Conservation (phyloP, 78 protist species). For the Parvularia atlantis region DNA sequence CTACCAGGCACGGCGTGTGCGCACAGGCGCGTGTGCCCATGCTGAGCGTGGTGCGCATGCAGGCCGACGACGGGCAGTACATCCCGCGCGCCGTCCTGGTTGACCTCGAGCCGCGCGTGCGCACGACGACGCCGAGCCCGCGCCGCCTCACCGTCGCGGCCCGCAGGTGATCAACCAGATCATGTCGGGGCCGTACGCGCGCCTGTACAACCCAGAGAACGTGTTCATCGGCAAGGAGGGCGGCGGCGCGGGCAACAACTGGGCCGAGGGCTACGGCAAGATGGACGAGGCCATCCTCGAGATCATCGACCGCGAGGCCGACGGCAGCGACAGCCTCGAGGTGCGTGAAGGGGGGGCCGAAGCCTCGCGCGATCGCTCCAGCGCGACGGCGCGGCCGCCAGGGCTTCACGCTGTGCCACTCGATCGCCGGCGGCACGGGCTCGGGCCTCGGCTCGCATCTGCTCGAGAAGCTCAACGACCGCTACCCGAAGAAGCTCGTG, state of each 20-base stretch:
- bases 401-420: conserved; percentile 90
- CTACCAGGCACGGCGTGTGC: conserved; percentile 48
- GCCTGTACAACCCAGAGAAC: conserved; percentile 90
- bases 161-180: conserved; percentile 56
- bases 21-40: not conserved
- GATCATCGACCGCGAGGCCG: conserved; percentile 97
- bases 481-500: conserved; percentile 93
- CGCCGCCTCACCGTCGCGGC: too few relatives aligned
- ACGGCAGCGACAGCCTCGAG: conserved; percentile 79
- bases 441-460: conserved; percentile 93
- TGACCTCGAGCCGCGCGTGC: conserved; percentile 97
- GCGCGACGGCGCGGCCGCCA: not conserved
- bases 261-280: conserved; percentile 73
- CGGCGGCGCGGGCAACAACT: conserved; percentile 97
- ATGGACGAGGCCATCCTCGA: conserved; percentile 72
- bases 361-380: not conserved
- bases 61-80: conserved; percentile 97
- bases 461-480: conserved; percentile 85
- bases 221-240: conserved; percentile 61
- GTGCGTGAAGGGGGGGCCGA: not conserved
- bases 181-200: conserved; percentile 18
- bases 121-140: not conserved
- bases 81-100: conserved; percentile 93
- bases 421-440: conserved; percentile 99
- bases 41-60: not conserved